phyloP scores from a whole-genome alignment of 2,329 filamentous ascomycete genomes.

The Chrysoporthe puriensis region DNA sequence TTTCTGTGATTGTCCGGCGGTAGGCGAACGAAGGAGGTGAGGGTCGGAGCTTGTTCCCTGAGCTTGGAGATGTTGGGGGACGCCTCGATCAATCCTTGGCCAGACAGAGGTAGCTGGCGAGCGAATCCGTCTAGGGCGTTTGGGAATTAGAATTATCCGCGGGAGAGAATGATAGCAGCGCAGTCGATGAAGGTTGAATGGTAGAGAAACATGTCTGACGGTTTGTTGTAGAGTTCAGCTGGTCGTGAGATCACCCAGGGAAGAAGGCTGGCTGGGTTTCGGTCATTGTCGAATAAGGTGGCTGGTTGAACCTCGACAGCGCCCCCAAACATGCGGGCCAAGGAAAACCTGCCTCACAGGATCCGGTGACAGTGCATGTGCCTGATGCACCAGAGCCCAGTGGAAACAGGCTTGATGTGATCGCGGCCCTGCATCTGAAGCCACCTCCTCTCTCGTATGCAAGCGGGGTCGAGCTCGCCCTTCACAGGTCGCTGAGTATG shows the following conservation, averaged over 20 bases:
- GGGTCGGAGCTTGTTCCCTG: conserved; percentile 5
- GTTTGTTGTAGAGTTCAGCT: conserved; percentile 17
- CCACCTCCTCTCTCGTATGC: not conserved
- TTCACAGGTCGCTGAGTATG: not conserved
- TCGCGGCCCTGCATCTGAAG: not conserved
- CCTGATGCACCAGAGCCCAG: not conserved
- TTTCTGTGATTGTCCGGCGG: conserved; percentile 4
- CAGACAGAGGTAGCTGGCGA: not conserved
- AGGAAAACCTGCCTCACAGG: conserved; percentile 10
- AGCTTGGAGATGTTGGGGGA: not conserved
- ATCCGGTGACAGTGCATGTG: conserved; percentile 1
- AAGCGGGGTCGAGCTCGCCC: not conserved
- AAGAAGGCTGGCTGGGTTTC: conserved; percentile 15
- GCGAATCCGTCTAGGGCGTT: not conserved
- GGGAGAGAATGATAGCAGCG: not conserved
- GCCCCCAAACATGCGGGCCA: conserved; percentile 16
- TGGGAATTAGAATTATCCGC: not conserved
- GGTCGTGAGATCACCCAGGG: conserved; percentile 23
- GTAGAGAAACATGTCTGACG: not conserved
- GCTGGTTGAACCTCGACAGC: conserved; percentile 20
- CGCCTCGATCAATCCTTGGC: not conserved
- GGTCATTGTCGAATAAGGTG: conserved; percentile 25
- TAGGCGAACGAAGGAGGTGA: not conserved
- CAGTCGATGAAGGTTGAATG: not conserved
- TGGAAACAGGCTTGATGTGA: not conserved